A percentile compares a stretch with the other conserved stretches of the same genome.
Evolutionary conservation across 306 rosid species (phyloP).

Genomic region (Arachis stenosperma): DNA sequence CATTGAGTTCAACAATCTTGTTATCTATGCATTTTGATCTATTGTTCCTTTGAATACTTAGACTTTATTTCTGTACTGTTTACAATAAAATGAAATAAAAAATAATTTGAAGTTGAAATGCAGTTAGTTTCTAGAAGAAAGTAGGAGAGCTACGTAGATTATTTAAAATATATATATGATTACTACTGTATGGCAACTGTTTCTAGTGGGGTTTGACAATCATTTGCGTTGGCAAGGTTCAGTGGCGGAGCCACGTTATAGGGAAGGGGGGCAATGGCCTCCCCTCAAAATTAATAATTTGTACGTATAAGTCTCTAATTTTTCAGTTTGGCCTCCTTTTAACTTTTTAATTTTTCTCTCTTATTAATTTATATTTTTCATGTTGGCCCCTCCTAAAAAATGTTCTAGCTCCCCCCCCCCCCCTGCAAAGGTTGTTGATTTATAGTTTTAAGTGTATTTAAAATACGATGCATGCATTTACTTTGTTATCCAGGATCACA

Average conservation of each 20-base stretch:
- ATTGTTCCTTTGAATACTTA: neutral
- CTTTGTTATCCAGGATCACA: neutral
- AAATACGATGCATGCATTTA: neutral
- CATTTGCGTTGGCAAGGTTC: neutral
- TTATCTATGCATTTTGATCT: neutral
- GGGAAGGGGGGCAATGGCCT: too few species aligned
- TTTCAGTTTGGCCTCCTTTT: too few species aligned
- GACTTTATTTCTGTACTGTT: neutral
- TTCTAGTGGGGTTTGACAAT: too few species aligned
- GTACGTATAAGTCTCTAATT: too few species aligned
- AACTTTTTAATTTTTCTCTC: too few species aligned
- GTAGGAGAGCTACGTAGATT: conserved; percentile 9
- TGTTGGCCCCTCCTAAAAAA: too few species aligned
- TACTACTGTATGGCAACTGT: neutral
- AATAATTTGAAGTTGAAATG: conserved; percentile 5
- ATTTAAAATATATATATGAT: neutral
- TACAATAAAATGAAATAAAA: too few species aligned
- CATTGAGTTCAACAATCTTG: neutral
- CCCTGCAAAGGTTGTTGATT: neutral
- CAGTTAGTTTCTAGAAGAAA: neutral
- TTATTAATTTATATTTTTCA: too few species aligned
- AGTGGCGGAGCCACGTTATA: too few species aligned
- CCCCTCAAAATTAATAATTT: too few species aligned
- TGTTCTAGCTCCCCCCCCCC: too few species aligned
- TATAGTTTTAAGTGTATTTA: neutral